Evolutionary conservation across 192 early-diverging fungal species (phyloP), one percentile per base, ranked within the genome.

Genomic region (Chytriomyces confervae): DNA sequence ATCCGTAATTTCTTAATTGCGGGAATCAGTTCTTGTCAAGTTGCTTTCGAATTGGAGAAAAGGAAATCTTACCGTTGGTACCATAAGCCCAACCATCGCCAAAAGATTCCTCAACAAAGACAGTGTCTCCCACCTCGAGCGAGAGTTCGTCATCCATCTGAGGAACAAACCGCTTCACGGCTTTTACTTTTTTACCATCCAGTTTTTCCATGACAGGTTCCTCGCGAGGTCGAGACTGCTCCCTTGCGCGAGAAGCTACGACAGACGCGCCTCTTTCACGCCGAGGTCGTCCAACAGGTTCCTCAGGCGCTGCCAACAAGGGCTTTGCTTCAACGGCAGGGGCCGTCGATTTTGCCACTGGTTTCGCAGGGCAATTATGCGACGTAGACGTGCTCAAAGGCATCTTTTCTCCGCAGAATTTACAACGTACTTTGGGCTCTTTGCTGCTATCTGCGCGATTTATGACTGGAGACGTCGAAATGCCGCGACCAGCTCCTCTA

Each of bases 31-130:
- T 13, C 18, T 50, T 10, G 69, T 70, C 36, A 36, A 36, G 36
- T 36, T 36, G 36, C 4, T 36, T 4, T 36, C 36, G 29, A 36
- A 36, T 4, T 36, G 4, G 36, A 36, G 18, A 69, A 49, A 69
- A 49, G 4, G 36, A 36, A 36, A 16, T 69, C 74, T 69, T 62
- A 76, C 74, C 75, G 86, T 96, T 96, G 68, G 89, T 84, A 27
- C 95, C 95, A 6, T 93, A 84, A 24, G 91, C 94, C 95, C 95
- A 96, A 10, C 94, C 94, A 75, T 96, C 95, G 72, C 93, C 94
- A 86, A 94, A 96, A 13, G 88, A 88, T 76, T 89, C 86, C 36
- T 91, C 87, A 18, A 95, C 73, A 44, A 89, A 89, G 5, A 96
- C 89, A 66, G 90, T 84, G 77, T 96, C 95, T 66, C 91, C 92